Percentiles rank a stretch among this genome's conserved stretches.
phyloP scores from a whole-genome alignment of 305 asterid species.

The Fraxinus greggii region DNA sequence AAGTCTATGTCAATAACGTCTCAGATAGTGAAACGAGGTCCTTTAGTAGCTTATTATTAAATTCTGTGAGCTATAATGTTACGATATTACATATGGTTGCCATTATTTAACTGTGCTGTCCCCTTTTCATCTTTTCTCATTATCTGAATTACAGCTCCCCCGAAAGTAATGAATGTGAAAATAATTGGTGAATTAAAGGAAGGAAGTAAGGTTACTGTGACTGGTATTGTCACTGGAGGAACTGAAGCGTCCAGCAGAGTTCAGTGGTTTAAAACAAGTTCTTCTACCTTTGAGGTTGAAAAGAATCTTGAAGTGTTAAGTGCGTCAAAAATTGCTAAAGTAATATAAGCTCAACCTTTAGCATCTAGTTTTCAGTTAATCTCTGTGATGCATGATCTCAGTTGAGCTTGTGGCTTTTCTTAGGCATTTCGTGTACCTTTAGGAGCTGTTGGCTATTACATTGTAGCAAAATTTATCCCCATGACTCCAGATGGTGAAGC shows the following conservation, averaged over 20 bases:
- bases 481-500: conserved; percentile 99
- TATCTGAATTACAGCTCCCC: conserved; percentile 72
- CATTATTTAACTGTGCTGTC: conserved; percentile 18
- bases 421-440: conserved; percentile 92
- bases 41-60: conserved; percentile 6
- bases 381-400: conserved; percentile 18
- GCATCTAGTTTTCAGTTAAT: conserved; percentile 20
- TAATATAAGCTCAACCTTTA: conserved; percentile 24
- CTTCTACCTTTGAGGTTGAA: conserved; percentile 67
- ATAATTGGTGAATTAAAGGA: conserved; percentile 94
- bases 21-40: conserved; percentile 75
- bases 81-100: conserved; percentile 6
- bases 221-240: conserved; percentile 96
- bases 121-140: not conserved
- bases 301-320: conserved; percentile 73
- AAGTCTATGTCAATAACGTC: conserved; percentile 66
- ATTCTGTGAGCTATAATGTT: not conserved
- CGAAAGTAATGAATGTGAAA: conserved; percentile 76
- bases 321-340: conserved; percentile 93
- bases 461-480: conserved; percentile 88
- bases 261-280: conserved; percentile 92
- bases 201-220: conserved; percentile 88
- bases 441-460: conserved; percentile 87
- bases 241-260: conserved; percentile 99
- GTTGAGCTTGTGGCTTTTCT: conserved; percentile 26